Evolutionary conservation across 768 basidiomycete species (phyloP).

Genomic region (Boletus fagicola): DNA sequence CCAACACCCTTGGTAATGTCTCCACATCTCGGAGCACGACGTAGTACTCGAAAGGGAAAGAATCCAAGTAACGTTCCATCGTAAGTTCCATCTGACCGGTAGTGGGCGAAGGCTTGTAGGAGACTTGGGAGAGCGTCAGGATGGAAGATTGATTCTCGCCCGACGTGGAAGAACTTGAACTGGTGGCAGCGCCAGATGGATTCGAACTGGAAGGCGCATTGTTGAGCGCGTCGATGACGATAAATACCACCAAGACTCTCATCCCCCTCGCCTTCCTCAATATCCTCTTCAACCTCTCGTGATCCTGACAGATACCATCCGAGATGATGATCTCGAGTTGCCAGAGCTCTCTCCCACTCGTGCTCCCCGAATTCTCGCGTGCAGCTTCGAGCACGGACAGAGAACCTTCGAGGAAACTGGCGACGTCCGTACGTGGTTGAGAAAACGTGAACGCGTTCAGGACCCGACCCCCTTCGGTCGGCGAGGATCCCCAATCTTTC

Average conservation of each 20-base stretch:
- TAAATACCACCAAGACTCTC: slow-evolving; percentile 92
- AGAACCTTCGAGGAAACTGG: slow-evolving; percentile 76
- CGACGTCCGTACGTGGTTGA: slow-evolving; percentile 86
- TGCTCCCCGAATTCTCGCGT: slow-evolving; percentile 57
- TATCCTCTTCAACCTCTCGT: slow-evolving; percentile 75
- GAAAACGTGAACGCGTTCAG: slow-evolving; percentile 86
- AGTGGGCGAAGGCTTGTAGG: slow-evolving; percentile 56
- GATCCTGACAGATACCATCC: slow-evolving; percentile 98
- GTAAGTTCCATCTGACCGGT: slow-evolving; percentile 80
- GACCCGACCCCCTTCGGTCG: slow-evolving; percentile 40
- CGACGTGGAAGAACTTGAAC: slow-evolving; percentile 19
- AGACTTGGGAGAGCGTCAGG: slow-evolving; percentile 87
- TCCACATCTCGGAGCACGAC: slow-evolving; percentile 90
- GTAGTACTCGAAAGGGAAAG: slow-evolving; percentile 98
- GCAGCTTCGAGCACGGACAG: slow-evolving; percentile 74
- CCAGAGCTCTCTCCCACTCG: slow-evolving; percentile 83
- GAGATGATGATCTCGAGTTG: slow-evolving; percentile 98
- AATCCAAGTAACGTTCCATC: slow-evolving; percentile 86
- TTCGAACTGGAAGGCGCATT: slow-evolving; percentile 32
- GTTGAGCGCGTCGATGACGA: slow-evolving; percentile 89
- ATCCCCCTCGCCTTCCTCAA: slow-evolving; percentile 86
- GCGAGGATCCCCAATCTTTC: slow-evolving; percentile 38
- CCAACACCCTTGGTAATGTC: slow-evolving; percentile 85
- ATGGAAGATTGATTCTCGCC: slow-evolving; percentile 65
- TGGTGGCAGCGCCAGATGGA: slow-evolving; percentile 6